Evolutionary conservation across 768 basidiomycete genomes (phyloP), one percentile per base, ranked within the genome.

Genomic region (Tricholoma hemisulphureum): DNA sequence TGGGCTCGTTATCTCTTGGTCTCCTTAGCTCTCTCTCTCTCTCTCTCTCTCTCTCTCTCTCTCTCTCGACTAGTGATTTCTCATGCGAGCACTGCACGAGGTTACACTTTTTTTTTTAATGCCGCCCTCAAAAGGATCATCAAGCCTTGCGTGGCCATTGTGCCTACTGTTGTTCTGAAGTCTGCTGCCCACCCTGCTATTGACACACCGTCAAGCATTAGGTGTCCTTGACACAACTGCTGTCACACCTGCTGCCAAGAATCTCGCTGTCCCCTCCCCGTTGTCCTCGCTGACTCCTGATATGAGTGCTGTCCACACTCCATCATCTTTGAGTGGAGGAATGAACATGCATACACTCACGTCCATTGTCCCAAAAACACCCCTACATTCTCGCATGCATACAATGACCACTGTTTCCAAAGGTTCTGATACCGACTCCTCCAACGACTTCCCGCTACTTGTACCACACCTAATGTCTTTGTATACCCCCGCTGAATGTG

Each of bases 61-160:
- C 23, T 43, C 41, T 4, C 21, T 21, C 41, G 6, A 8, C 20
- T 21, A 43, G 41, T 43, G 41, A 43, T 43, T 43, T 43, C 41
- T 11, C n/a, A n/a, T n/a, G n/a, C n/a, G 37, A 39, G 18, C 37
- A 18, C 37, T 39, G n/a, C n/a, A 39, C 37, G 13, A 21, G 45
- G 45, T 46, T 46, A 46, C 45, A 46, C 45, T 46, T 46, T 46
- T 24, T n/a, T 46, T 46, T 46, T 46, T 46, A 46, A 46, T 16
- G 45, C 45, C 24, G 23, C 45, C 26, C 45, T 46, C 45, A 7
- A 46, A 16, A 46, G 45, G 24, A 46, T 46, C 24, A 14, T 2
- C 45, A 46, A 2, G 4, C 26, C 37, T 46, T 2, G 14, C 45
- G 3, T 46, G 8, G 45, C 45, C 24, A 5, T 14, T 14, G 10